Base-by-base conservation (phyloP, 2,329 filamentous ascomycete genomes). In the Cucurbitaria berberidis region DNA sequence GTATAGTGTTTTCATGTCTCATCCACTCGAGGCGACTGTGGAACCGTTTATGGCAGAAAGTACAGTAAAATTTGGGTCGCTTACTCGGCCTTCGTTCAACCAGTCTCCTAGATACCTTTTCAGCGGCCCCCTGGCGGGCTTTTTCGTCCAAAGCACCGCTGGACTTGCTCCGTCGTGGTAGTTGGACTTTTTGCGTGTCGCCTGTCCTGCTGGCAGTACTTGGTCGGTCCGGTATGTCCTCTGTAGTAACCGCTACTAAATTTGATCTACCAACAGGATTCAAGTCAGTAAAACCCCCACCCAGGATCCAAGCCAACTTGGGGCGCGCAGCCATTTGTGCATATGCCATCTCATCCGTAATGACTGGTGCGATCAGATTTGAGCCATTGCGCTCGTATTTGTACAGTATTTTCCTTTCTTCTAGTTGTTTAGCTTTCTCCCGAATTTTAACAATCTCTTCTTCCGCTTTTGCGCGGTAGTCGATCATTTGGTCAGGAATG, bases 1-100 rank as follows among this genome's bases (percentile, higher is more conserved):
- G 56, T 85, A 70, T 68, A 85, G 86, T 51, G 86, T 74, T 6
- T 64, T 89, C 87, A 67, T 89, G 87, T 48, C 86, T 79, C 58
- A 80, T 77, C 81, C 81, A 83, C 63, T 83, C 81, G 63, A 82
- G 79, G 78, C 81, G 42, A 76, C 76, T 52, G 74, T 72, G 56
- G 36, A 65, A 67, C 8, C 56, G 50, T 24, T 67, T 67, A 18
- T 60, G 59, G 40, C 66, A 69, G 42, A 69, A 69, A 1, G 66
- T 67, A 43, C 64, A 69, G 48, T 58, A 66, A 42, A 62, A 64
- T n/a, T 46, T 53, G n/a, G 48, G 35, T 26, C 62, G 62, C 41
- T 51, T 62, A 27, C 49, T 62, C 5, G 59, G 38, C 22, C 56
- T 59, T 21, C 58, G 51, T 22, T 58, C 55, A 3, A 56, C 41